Base-by-base conservation (phyloP, 768 basidiomycete genomes). In the Suillus luteus region DNA sequence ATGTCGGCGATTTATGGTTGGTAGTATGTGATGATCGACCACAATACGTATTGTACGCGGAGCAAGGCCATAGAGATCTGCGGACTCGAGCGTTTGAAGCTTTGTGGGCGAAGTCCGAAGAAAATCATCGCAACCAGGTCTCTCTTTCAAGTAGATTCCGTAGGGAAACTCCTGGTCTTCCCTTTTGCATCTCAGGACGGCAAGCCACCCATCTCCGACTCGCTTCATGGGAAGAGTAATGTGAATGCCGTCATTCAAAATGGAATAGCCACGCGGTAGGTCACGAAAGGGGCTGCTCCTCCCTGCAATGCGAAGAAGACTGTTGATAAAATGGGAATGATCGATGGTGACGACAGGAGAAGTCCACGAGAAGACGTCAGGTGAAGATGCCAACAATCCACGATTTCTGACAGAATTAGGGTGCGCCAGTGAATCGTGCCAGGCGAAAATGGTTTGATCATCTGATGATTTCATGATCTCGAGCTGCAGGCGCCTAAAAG, bases 401-500 rank as follows among this genome's bases (percentile, higher is more conserved):
- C 63, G 60, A 35, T 43, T 9, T 40, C 59, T 37, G 57, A 40
- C 17, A 41, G 24, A 19, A 40, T 31, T 10, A 5, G 41, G 44
- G 17, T 27, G 27, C 5, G 31, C 12, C 22, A 40, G 2, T 11
- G 62, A 51, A 57, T 58, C 22, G 14, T 22, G 54, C 66, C 66
- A 66, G 24, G 64, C 60, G 14, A 66, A 66, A n/a, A 66, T 66
- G 49, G 52, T 59, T 49, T 65, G 64, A 49, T 66, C 66, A 43
- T 65, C 62, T 5, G 60, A 65, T 12, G 51, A 61, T 22, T 57
- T 48, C 48, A 65, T 61, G 54, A 66, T 66, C 35, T 65, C 66
- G 55, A 43, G 64, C 41, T 67, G 66, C 12, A 71, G 60, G 33
- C 70, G 55, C 24, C 43, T 43, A 60, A 71, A 69, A 15, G 70